These are phyloP conservation scores for Steccherinum ochraceum DNA, from an alignment of 768 basidiomycete genomes.

Conservation along the genomic window DNA sequence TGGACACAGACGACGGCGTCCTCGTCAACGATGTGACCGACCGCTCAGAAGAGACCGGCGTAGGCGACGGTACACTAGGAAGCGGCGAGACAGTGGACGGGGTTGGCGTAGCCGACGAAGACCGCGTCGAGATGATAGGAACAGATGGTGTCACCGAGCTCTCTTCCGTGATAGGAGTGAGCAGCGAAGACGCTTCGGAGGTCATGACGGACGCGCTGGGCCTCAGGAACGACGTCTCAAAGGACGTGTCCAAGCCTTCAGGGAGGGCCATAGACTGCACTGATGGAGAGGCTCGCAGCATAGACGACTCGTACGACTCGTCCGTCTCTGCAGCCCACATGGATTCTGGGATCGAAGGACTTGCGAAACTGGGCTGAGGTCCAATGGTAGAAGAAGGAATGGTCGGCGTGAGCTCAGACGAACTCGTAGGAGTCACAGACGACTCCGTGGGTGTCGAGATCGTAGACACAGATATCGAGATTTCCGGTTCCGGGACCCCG, in stretches of 20 bases:
- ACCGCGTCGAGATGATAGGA: conserved; percentile 28
- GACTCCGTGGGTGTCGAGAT: conserved; percentile 38
- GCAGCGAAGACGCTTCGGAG: conserved; percentile 18
- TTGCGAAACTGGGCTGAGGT: conserved; percentile 27
- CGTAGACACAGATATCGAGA: conserved; percentile 27
- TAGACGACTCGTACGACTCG: conserved; percentile 68
- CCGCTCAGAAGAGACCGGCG: conserved; percentile 13
- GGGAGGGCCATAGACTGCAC: conserved; percentile 42
- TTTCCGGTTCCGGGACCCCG: conserved; percentile 24
- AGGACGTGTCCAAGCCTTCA: conserved; percentile 58
- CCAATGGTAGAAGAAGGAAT: conserved; percentile 14
- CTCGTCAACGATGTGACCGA: conserved; percentile 12
- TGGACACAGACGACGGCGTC: conserved; percentile 24
- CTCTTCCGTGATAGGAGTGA: conserved; percentile 29
- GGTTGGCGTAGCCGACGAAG: conserved; percentile 9
- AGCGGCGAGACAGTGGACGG: conserved; percentile 22
- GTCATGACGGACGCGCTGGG: conserved; percentile 39
- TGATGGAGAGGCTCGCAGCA: conserved; percentile 68
- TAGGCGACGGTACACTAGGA: conserved; percentile 25
- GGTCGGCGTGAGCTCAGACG: conserved; percentile 17
- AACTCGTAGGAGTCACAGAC: conserved; percentile 27
- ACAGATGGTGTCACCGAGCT: conserved; percentile 19
- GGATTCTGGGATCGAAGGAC: conserved; percentile 34
- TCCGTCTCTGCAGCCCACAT: conserved; percentile 62
- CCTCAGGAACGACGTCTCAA: conserved; percentile 69